A percentile compares a stretch with the other conserved stretches of the same genome.
phyloP scores from a whole-genome alignment of 768 basidiomycete species.

The Cystofilobasidium capitatum region DNA sequence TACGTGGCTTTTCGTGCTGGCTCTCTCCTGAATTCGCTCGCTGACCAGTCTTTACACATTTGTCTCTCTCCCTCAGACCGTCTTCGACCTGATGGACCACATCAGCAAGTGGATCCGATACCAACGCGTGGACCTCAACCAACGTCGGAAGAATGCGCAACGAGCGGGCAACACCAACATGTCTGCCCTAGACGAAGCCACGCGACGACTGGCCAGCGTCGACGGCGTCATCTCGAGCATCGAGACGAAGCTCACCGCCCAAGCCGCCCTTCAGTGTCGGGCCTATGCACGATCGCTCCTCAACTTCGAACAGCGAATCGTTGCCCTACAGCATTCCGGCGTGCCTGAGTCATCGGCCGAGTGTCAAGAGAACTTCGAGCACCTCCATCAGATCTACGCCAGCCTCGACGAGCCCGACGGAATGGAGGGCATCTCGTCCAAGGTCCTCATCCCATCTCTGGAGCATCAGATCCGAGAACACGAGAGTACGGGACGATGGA shows the following conservation, averaged over 20 bases:
- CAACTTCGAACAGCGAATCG: constrained; percentile 80
- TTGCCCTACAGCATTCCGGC: constrained; percentile 35
- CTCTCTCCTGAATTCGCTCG: neutral
- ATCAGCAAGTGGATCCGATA: constrained; percentile 78
- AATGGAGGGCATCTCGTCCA: constrained; percentile 91
- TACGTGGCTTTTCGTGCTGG: constrained; percentile 34
- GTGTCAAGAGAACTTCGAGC: constrained; percentile 68
- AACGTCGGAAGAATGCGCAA: constrained; percentile 44
- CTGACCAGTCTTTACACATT: neutral
- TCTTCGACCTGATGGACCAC: constrained; percentile 91
- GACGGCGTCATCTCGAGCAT: constrained; percentile 76
- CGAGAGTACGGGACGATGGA: constrained; percentile 94
- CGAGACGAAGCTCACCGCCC: constrained; percentile 77
- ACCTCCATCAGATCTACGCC: constrained; percentile 89
- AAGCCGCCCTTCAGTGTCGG: constrained; percentile 87
- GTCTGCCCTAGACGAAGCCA: constrained; percentile 6
- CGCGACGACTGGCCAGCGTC: constrained; percentile 48
- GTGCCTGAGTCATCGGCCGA: constrained; percentile 35
- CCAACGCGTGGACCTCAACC: constrained; percentile 55
- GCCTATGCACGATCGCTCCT: constrained; percentile 88
- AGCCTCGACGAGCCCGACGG: constrained; percentile 96
- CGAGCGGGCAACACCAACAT: constrained; percentile 7
- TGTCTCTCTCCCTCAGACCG: constrained; percentile 50
- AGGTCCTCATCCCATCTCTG: constrained; percentile 76
- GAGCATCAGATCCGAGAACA: constrained; percentile 97